phyloP scores from a whole-genome alignment of 1,284 basidiomycete genomes.

The Moniliella sp. region DNA sequence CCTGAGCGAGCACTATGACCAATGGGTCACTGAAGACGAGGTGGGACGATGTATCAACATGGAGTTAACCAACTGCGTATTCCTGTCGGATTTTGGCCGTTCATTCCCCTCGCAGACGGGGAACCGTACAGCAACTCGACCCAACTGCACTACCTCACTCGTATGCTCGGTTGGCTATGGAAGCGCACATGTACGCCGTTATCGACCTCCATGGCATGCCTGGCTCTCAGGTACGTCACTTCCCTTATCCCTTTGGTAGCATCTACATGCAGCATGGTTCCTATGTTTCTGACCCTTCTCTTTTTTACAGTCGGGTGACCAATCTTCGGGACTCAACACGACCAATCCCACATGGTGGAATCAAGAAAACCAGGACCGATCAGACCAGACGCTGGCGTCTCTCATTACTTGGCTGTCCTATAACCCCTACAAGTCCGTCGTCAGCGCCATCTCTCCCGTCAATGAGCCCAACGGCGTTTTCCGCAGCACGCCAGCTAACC shows the following conservation, averaged over 20 bases:
- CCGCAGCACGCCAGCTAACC: conserved; percentile 4
- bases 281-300: no score
- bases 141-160: conserved; percentile 16
- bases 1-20: conserved; percentile 30
- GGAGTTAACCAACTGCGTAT: conserved; percentile 34
- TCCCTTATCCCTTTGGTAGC: no score
- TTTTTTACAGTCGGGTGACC: no score
- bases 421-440: conserved; percentile 5
- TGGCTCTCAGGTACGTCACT: conserved; percentile 36
- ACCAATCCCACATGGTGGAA: conserved; percentile 14
- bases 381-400: no score
- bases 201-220: conserved; percentile 37
- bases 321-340: no score
- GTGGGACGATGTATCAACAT: conserved; percentile 24
- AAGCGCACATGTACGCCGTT: conserved; percentile 34
- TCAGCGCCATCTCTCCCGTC: conserved; percentile 16
- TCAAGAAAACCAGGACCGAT: conserved; percentile 12
- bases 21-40: conserved; percentile 35
- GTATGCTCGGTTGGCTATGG: conserved; percentile 28
- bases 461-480: conserved; percentile 17
- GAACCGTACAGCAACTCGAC: conserved; percentile 17
- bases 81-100: conserved; percentile 33
- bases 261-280: no score
- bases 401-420: no score
- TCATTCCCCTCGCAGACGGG: conserved; percentile 12